Percentiles rank a stretch among this genome's conserved stretches.
These are phyloP conservation scores for Candida ascalaphidarum DNA, from an alignment of 805 yeast species.

Conservation along the genomic window DNA sequence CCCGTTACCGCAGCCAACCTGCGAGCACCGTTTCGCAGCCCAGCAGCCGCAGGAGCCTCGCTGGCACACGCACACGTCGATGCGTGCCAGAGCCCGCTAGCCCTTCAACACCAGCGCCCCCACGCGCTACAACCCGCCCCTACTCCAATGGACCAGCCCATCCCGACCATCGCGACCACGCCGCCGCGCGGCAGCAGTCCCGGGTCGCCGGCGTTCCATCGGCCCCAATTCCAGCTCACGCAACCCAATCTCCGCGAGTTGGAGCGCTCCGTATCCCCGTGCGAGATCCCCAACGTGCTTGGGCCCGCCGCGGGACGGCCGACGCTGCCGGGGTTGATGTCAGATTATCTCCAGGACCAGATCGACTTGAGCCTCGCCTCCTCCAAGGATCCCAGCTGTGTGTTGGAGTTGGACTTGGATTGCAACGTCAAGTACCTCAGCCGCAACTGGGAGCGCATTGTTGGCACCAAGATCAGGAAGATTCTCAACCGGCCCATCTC, in stretches of 20 bases:
- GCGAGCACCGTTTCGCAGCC: too few species aligned
- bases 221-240: conserved; percentile 9
- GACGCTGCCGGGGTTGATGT: background rate
- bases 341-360: conserved; percentile 24
- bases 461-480: conserved; percentile 55
- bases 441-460: conserved; percentile 69
- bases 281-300: conserved; percentile 12
- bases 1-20: too few species aligned
- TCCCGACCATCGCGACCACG: too few species aligned
- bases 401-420: conserved; percentile 74
- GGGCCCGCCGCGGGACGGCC: background rate
- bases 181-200: too few species aligned
- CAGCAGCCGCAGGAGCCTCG: too few species aligned
- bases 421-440: conserved; percentile 72
- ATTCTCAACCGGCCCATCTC: conserved; percentile 52
- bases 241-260: conserved; percentile 5
- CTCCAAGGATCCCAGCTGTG: conserved; percentile 64
- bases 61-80: too few species aligned
- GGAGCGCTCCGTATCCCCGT: conserved; percentile 27
- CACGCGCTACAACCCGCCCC: too few species aligned
- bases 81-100: too few species aligned
- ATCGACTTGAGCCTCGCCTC: conserved; percentile 56
- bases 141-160: too few species aligned
- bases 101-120: too few species aligned
- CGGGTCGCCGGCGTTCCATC: too few species aligned